phyloP scores from a whole-genome alignment of 805 yeast genomes.

The Debaryomyces hansenii region DNA sequence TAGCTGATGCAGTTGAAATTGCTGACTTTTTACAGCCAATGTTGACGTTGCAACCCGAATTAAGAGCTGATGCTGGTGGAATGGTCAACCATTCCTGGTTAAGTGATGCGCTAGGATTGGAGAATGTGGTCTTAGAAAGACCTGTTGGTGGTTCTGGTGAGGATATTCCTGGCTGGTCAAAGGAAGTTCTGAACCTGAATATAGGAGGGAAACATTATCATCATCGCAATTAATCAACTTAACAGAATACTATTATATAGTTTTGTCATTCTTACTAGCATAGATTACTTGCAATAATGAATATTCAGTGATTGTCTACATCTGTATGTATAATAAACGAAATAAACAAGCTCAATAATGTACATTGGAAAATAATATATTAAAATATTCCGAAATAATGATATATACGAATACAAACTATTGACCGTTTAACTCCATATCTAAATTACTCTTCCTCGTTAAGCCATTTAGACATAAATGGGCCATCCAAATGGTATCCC shows the following conservation, averaged over 20 bases:
- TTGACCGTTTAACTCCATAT: not conserved
- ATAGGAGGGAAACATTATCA: conserved; percentile 4
- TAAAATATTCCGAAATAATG: too few relatives aligned
- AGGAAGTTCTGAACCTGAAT: conserved; percentile 38
- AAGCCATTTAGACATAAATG: conserved; percentile 80
- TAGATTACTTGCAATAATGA: too few relatives aligned
- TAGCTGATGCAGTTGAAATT: conserved; percentile 67
- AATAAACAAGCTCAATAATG: too few relatives aligned
- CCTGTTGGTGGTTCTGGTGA: conserved; percentile 78
- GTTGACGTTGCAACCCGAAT: conserved; percentile 75
- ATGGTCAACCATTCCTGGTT: conserved; percentile 87
- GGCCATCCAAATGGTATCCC: conserved; percentile 93
- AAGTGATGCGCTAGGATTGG: conserved; percentile 74
- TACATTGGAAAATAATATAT: too few relatives aligned
- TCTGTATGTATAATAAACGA: too few relatives aligned
- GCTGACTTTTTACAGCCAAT: conserved; percentile 81
- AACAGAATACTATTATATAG: too few relatives aligned
- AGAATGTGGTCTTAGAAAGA: conserved; percentile 67
- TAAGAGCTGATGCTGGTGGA: conserved; percentile 95
- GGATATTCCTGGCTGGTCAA: conserved; percentile 90
- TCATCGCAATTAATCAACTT: not conserved
- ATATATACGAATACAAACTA: too few relatives aligned
- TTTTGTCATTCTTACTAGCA: too few relatives aligned
- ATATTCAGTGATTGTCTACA: too few relatives aligned
- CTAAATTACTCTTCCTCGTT: not conserved